These are phyloP conservation scores for Camellia lanceoleosa DNA, from an alignment of 148 eudicot species.

Conservation along the genomic window DNA sequence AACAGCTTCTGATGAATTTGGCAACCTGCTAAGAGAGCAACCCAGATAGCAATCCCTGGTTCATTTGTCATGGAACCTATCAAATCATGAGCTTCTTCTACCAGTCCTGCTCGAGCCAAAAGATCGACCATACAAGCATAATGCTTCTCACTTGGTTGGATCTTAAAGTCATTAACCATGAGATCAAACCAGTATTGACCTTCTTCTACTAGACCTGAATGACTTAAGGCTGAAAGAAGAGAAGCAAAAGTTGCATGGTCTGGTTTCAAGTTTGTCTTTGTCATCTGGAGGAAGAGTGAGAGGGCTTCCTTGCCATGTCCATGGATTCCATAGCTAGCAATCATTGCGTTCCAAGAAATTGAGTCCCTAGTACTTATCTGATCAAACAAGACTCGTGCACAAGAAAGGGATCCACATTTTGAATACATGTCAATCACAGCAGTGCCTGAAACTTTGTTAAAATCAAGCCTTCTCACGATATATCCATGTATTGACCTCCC, in stretches of 20 bases:
- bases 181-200: constrained; percentile 60
- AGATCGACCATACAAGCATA: constrained; percentile 69
- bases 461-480: constrained; percentile 37
- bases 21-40: constrained; percentile 67
- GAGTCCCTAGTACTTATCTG: constrained; percentile 38
- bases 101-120: constrained; percentile 63
- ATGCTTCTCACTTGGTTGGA: constrained; percentile 69
- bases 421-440: constrained; percentile 73
- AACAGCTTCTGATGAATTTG: constrained; percentile 43
- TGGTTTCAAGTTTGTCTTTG: constrained; percentile 38
- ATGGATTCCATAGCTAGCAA: constrained; percentile 65
- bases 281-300: constrained; percentile 51
- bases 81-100: constrained; percentile 51
- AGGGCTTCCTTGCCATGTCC: constrained; percentile 71
- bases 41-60: constrained; percentile 58
- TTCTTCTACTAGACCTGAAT: constrained; percentile 70
- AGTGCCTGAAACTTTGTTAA: constrained; percentile 48
- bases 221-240: constrained; percentile 70
- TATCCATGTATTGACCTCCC: constrained; percentile 63
- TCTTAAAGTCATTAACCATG: constrained; percentile 44
- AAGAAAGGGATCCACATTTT: constrained; percentile 62
- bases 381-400: constrained; percentile 51
- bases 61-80: constrained; percentile 38
- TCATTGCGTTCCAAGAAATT: constrained; percentile 66
- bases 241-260: constrained; percentile 76